phyloP scores from a whole-genome alignment of 73 alveolate genomes.

The Urostyla sp. region DNA sequence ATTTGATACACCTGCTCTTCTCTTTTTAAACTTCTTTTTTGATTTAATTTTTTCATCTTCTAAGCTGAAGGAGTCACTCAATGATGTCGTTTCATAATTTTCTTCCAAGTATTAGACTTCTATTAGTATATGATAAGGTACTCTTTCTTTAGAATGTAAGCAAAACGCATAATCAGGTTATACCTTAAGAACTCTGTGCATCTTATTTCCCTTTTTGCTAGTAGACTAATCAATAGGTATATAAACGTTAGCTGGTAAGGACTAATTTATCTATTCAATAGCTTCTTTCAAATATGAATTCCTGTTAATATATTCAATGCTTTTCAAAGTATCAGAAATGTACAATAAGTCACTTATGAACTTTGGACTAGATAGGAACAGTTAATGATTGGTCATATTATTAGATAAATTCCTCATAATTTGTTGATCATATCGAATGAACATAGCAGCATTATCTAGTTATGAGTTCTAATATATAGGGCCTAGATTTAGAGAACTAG shows the following conservation, averaged over 20 bases:
- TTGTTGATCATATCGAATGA: constrained; percentile 14
- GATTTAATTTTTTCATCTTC: not conserved
- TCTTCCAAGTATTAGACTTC: constrained; percentile 73
- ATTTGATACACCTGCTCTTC: not conserved
- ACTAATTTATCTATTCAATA: constrained; percentile 31
- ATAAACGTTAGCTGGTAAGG: constrained; percentile 65
- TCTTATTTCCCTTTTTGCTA: not conserved
- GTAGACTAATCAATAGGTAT: constrained; percentile 54
- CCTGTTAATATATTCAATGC: constrained; percentile 18
- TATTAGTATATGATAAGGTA: constrained; percentile 86
- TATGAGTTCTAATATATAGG: no score
- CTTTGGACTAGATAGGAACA: constrained; percentile 64
- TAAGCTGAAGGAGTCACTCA: not conserved
- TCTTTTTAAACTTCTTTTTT: not conserved
- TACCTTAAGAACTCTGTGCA: constrained; percentile 71
- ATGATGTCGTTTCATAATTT: not conserved
- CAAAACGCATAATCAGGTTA: constrained; percentile 77
- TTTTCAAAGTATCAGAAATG: constrained; percentile 46
- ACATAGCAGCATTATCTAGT: constrained; percentile 5
- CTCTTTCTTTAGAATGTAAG: constrained; percentile 89
- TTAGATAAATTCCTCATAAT: constrained; percentile 6
- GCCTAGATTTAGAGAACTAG: no score
- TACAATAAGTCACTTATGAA: constrained; percentile 50
- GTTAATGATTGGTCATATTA: constrained; percentile 13
- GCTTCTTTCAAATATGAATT: constrained; percentile 6